These are phyloP conservation scores for Trichosporon sp. DNA, from an alignment of 1,284 basidiomycete genomes.

Conservation along the genomic window DNA sequence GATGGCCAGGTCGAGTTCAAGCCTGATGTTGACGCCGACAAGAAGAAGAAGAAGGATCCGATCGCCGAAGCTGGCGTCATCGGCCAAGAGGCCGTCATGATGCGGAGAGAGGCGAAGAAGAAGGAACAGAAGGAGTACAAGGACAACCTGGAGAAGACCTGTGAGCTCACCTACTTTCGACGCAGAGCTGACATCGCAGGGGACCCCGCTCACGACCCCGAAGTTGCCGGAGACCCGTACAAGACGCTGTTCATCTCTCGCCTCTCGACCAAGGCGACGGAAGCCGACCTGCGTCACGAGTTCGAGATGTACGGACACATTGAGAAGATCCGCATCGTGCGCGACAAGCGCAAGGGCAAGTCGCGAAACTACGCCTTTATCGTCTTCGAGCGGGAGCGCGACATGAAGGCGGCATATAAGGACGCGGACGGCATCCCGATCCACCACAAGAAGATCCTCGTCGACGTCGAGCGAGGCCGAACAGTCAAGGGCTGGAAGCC, in stretches of 20 bases:
- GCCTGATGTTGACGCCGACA: conserved; percentile 63
- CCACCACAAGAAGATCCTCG: conserved; percentile 89
- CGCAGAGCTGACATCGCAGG: conserved; percentile 19
- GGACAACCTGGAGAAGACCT: conserved; percentile 76
- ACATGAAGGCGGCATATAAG: conserved; percentile 99
- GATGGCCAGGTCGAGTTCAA: conserved; percentile 65
- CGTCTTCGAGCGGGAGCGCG: conserved; percentile 94
- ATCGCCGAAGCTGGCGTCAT: conserved; percentile 60
- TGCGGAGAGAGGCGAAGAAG: conserved; percentile 75
- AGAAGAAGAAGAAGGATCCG: conserved; percentile 68
- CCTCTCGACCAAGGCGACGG: conserved; percentile 84
- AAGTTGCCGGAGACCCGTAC: conserved; percentile 96
- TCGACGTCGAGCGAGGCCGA: conserved; percentile 96
- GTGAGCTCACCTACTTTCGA: conserved; percentile 59
- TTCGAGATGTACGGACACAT: conserved; percentile 96
- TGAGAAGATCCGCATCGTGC: conserved; percentile 85
- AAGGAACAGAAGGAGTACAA: conserved; percentile 78
- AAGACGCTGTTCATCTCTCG: conserved; percentile 97
- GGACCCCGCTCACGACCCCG: conserved; percentile 68
- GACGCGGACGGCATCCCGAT: conserved; percentile 98
- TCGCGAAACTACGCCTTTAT: conserved; percentile 94
- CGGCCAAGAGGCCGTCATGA: conserved; percentile 62
- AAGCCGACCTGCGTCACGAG: conserved; percentile 86
- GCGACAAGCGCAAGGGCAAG: conserved; percentile 77
- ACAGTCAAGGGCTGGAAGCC: conserved; percentile 99